These are phyloP conservation scores for Pichia membranifaciens DNA, from an alignment of 805 yeast species.

Conservation along the genomic window DNA sequence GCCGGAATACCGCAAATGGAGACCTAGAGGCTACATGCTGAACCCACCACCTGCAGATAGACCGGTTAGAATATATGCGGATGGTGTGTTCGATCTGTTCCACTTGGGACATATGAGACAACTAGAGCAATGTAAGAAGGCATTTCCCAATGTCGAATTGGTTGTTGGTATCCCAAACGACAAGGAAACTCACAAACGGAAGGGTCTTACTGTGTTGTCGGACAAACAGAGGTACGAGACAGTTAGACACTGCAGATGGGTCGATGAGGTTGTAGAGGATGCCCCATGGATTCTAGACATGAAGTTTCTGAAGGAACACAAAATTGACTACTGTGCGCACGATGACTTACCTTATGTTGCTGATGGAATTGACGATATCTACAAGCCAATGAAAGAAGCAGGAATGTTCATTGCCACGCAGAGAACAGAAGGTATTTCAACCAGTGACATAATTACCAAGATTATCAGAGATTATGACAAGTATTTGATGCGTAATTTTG, in stretches of 20 bases:
- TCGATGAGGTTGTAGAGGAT: slow-evolving; percentile 88
- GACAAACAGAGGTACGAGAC: slow-evolving; percentile 89
- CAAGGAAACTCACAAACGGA: slow-evolving; percentile 80
- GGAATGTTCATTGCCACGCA: slow-evolving; percentile 94
- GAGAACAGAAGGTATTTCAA: slow-evolving; percentile 93
- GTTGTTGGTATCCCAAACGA: slow-evolving; percentile 93
- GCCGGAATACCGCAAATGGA: slow-evolving; percentile 62
- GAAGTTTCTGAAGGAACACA: slow-evolving; percentile 69
- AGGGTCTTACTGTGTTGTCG: slow-evolving; percentile 86
- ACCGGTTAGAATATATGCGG: slow-evolving; percentile 92
- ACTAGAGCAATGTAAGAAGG: slow-evolving; percentile 91
- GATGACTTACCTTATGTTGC: slow-evolving; percentile 95
- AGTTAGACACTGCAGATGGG: slow-evolving; percentile 93
- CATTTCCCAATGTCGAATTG: slow-evolving; percentile 75
- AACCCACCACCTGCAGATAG: slow-evolving; percentile 81
- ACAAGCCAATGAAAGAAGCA: slow-evolving; percentile 81
- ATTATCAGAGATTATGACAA: slow-evolving; percentile 95
- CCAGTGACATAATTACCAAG: slow-evolving; percentile 92
- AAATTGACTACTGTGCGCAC: slow-evolving; percentile 94
- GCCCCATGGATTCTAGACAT: slow-evolving; percentile 96
- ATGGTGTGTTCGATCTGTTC: slow-evolving; percentile 94
- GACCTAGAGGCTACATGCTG: slow-evolving; percentile 74
- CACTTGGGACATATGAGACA: slow-evolving; percentile 98
- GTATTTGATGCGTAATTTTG: slow-evolving; percentile 93
- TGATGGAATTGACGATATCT: slow-evolving; percentile 85